Base-by-base conservation (phyloP, 306 rosid genomes). In the Carpinus fangiana region DNA sequence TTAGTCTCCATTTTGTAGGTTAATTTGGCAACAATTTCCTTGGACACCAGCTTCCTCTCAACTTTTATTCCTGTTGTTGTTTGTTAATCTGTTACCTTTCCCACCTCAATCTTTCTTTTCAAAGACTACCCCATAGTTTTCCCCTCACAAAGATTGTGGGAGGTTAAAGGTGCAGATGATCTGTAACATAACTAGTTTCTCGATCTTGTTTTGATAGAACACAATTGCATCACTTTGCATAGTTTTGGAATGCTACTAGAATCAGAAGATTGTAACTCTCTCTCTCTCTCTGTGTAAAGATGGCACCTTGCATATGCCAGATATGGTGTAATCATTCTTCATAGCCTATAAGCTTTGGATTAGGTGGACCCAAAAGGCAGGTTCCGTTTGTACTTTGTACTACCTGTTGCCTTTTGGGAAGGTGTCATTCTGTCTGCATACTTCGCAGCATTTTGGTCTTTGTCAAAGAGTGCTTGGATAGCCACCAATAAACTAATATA, bases 1-100 rank as follows among this genome's bases (percentile, higher is more conserved):
- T 8, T 87, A 84, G 85, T 60, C 82, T 79, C 74, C 66, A 48
- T 76, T 5, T 18, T 78, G 54, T 55, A 67, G 43, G 68, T 72
- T 75, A 41, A 23, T 64, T 60, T 6, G 50, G 45, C 47, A 34
- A n/a, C 70, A 73, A 41, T 55, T 54, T 60, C 62, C 64, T 17
- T 65, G 45, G 71, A 73, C 73, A 55, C 38, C 74, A 46, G 46
- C 43, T 77, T 71, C 34, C 11, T 69, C 79, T n/a, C 60, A 21
- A 43, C 41, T 61, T 73, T 52, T 65, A 57, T 13, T 28, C 57
- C 80, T 79, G 46, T 73, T 79, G 26, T 80, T 47, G 79, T 46
- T 46, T 14, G 21, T 75, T 73, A 60, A 73, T 21, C 31, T 56
- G 60, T 41, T 8, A 12, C 73, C 13, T 76, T 79, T 75, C 60